phyloP scores from a whole-genome alignment of 2,329 filamentous ascomycete genomes.

The Pseudovirgaria hyperparasitica region DNA sequence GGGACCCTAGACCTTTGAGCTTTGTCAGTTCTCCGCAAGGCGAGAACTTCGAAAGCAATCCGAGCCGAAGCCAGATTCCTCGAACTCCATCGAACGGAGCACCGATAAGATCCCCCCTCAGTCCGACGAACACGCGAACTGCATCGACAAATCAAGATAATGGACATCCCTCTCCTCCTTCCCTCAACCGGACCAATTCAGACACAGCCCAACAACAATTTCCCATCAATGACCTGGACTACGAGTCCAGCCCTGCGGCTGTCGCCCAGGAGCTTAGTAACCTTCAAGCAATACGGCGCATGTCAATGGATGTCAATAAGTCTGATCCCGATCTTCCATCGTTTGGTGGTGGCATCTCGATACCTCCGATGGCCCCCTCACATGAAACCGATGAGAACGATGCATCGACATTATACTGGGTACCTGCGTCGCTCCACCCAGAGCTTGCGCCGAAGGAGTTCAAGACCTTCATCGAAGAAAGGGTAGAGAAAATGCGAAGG shows the following conservation, averaged over 20 bases:
- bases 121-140: constrained; percentile 17
- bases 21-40: constrained; percentile 51
- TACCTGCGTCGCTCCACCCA: constrained; percentile 85
- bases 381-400: constrained; percentile 67
- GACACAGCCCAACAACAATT: constrained; percentile 45
- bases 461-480: constrained; percentile 89
- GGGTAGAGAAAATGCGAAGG: constrained; percentile 78
- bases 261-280: constrained; percentile 90
- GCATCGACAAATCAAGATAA: constrained; percentile 9
- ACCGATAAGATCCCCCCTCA: constrained; percentile 28
- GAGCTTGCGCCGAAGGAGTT: constrained; percentile 93
- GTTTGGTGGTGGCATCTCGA: constrained; percentile 41
- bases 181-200: constrained; percentile 23
- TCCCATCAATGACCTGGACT: constrained; percentile 71
- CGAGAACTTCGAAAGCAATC: constrained; percentile 28
- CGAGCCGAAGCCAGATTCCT: constrained; percentile 13
- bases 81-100: constrained; percentile 13
- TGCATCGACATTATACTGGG: constrained; percentile 82
- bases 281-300: constrained; percentile 73
- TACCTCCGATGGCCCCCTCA: constrained; percentile 59
- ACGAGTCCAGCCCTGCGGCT: constrained; percentile 78
- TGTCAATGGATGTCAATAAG: constrained; percentile 82
- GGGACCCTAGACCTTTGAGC: constrained; percentile 57
- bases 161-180: constrained; percentile 23
- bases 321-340: constrained; percentile 64